Conservation (phyloP, 495 filamentous ascomycete species). For the Parathielavia appendiculata region DNA sequence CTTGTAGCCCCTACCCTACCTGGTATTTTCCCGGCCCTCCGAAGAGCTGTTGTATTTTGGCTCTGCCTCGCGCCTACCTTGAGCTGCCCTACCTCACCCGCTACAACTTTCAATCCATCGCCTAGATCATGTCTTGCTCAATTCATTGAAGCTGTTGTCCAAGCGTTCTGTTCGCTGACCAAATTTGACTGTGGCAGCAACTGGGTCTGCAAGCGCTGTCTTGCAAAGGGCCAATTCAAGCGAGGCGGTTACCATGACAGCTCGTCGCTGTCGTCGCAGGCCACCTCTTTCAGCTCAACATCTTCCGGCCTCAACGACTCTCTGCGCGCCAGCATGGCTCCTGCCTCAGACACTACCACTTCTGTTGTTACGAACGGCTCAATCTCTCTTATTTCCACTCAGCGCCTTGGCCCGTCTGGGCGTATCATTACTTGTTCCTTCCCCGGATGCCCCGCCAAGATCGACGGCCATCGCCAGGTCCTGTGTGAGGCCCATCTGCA, state of each 20-base stretch:
- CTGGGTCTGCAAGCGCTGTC: constrained; percentile 22
- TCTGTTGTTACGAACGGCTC: not conserved
- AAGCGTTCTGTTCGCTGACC: not conserved
- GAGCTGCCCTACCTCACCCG: not conserved
- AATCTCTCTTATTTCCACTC: not conserved
- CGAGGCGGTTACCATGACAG: constrained; percentile 17
- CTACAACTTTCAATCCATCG: not conserved
- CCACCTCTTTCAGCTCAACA: constrained; percentile 12
- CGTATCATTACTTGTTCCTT: constrained; percentile 8
- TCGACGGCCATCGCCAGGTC: constrained; percentile 5
- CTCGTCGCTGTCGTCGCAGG: constrained; percentile 14
- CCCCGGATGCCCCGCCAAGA: constrained; percentile 9
- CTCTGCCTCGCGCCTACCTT: constrained; percentile 1
- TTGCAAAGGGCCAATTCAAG: constrained; percentile 7
- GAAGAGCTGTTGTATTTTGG: constrained; percentile 3
- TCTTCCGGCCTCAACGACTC: not conserved
- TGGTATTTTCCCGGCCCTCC: constrained; percentile 8
- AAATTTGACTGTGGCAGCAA: constrained; percentile 3
- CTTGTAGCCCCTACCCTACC: constrained; percentile 5
- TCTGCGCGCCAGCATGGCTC: constrained; percentile 5
- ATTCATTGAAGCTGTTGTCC: not conserved
- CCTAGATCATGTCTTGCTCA: not conserved
- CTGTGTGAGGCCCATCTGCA: constrained; percentile 11
- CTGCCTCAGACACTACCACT: not conserved
- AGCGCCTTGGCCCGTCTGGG: not conserved